These are phyloP conservation scores for Copromyces sp. DNA, from an alignment of 495 filamentous ascomycete species.

Conservation along the genomic window DNA sequence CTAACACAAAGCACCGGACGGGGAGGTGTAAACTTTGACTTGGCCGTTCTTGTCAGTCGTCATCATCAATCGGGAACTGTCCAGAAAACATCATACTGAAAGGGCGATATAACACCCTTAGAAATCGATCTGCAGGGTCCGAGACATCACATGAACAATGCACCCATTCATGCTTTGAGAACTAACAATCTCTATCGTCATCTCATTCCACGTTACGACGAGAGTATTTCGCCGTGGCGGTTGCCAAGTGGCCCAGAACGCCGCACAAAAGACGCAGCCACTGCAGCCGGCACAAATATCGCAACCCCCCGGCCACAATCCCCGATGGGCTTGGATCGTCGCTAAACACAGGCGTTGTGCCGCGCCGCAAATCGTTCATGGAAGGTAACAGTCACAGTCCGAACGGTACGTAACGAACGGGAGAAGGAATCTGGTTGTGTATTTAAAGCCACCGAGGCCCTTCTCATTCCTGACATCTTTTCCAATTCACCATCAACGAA, in stretches of 20 bases:
- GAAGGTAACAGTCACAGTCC: background rate
- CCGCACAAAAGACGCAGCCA: background rate
- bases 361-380: background rate
- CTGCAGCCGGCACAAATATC: background rate
- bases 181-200: background rate
- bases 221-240: background rate
- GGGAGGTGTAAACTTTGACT: background rate
- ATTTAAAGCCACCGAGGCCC: background rate
- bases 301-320: background rate
- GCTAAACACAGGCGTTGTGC: background rate
- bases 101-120: background rate
- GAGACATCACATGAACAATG: background rate
- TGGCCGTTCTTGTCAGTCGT: background rate
- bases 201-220: background rate
- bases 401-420: background rate
- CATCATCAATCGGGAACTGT: background rate
- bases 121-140: background rate
- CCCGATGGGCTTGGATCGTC: background rate
- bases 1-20: background rate
- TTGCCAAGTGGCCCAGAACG: background rate
- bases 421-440: background rate
- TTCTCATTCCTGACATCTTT: background rate
- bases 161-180: background rate
- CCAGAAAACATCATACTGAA: background rate
- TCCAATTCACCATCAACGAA: conserved; percentile 6